Conservation (phyloP, 2,329 filamentous ascomycete species). For the Fusarium begoniae region DNA sequence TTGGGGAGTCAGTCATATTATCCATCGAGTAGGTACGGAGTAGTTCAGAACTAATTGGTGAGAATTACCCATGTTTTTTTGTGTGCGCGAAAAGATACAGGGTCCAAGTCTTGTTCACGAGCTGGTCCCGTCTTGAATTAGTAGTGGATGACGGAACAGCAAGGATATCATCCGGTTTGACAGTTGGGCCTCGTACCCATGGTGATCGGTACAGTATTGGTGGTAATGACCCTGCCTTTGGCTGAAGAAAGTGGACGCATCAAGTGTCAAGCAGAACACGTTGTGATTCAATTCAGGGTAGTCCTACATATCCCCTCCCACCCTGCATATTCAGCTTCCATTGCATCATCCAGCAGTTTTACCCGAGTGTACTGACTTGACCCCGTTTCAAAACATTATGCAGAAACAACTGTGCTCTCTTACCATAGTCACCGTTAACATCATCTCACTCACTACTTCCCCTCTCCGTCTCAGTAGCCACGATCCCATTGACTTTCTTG, state of each 20-base stretch:
- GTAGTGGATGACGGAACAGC: slow-evolving; percentile 30
- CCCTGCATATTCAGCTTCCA: slow-evolving; percentile 17
- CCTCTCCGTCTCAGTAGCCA: not conserved
- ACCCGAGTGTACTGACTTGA: not conserved
- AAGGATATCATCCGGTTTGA: slow-evolving; percentile 31
- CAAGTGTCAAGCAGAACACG: slow-evolving; percentile 9
- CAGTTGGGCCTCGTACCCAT: slow-evolving; percentile 17
- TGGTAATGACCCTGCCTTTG: not conserved
- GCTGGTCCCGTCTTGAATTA: slow-evolving; percentile 29
- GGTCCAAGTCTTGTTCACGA: slow-evolving; percentile 37
- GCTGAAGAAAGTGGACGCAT: not conserved
- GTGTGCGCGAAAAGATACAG: slow-evolving; percentile 24
- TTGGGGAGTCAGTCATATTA: not conserved
- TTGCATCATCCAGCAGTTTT: not conserved
- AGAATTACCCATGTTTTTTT: slow-evolving; percentile 17
- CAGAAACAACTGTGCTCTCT: slow-evolving; percentile 1
- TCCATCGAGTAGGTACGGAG: not conserved
- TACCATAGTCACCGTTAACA: slow-evolving; percentile 13
- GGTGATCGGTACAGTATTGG: not conserved
- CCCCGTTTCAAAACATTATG: slow-evolving; percentile 3
- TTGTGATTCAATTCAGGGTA: slow-evolving; percentile 22
- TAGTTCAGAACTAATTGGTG: slow-evolving; percentile 1
- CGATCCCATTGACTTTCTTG: not conserved
- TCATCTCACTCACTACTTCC: not conserved
- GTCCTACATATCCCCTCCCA: not conserved